Evolutionary conservation across 1,284 basidiomycete genomes (phyloP), one percentile per base, ranked within the genome.

Genomic region (Apiotrichum mycotoxinovorans): DNA sequence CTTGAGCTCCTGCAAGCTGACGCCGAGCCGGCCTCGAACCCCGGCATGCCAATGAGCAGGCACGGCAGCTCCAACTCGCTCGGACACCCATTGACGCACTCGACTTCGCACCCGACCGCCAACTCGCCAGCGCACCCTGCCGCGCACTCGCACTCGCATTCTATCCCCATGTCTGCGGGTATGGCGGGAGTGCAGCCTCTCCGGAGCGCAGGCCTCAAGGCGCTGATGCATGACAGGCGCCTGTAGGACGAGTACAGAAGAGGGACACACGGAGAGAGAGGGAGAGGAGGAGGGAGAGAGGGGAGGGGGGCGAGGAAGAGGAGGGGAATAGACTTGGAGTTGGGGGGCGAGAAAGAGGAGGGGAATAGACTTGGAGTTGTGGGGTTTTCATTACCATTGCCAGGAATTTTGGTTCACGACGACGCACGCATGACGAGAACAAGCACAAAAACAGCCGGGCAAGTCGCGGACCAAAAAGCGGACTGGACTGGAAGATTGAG

Each of bases 1-100:
- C 61, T 78, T 42, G 71, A 73, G 56, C 60, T 76, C 26, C 54
- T 77, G 18, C 68, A 73, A 40, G 42, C 20, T 12, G 52, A 50
- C n/a, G 26, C 52, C 2, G 49, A 58, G 37, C 35, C 37, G 14
- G 22, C 47, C 17, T 18, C 18, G 23, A 33, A 4, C 10, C 20
- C 22, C 33, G 12, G 23, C 7, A 25, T n/a, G 7, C 17, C 42
- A 11, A 17, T 12, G 42, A 18, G n/a, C 33, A 22, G 20, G 15
- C 15, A 20, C 12, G 45, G 30, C 4, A 12, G 30, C 45, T 12
- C 18, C 30, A 30, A 5, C 30, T 30, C 30, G 30, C 7, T 30
- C 18, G 45, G 18, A 10, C 18, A n/a, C 40, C 9, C 5, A 1
- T 22, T n/a, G n/a, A 3, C 40, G 20, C 4, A n/a, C 37, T 41